Evolutionary conservation across 164 flowering plant genomes (phyloP), one percentile per base, ranked within the genome.

Genomic region (Vitis amurensis): DNA sequence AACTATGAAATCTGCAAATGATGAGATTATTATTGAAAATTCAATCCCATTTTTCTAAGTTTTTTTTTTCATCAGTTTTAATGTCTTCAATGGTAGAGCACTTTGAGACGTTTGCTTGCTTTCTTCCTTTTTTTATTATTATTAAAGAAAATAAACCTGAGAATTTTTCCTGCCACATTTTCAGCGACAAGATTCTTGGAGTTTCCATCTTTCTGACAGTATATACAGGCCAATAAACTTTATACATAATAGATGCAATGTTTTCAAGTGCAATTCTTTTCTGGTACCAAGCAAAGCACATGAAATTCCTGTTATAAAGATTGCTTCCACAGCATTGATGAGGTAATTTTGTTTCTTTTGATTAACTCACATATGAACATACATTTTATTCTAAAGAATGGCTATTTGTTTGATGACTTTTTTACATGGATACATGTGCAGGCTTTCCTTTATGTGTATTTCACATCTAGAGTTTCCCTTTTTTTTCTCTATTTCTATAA

Each of bases 251-350:
- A 87, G 79, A 63, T 59, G 14, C 59, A 81, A 74, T 74, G 72
- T 66, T 23, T 76, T 89, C 49, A 80, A 73, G 58, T 91, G 97
- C 66, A 80, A 75, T 70, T 86, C 89, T 66, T 87, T 78, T 71
- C 64, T 81, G 31, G 29, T 55, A 14, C 86, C 86, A 57, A 82
- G 84, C 64, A 73, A 70, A 67, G 72, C 76, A 70, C 69, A 67
- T 65, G 79, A 75, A 60, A 71, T 76, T 74, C 82, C 89, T 19
- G 67, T 59, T 68, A 11, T 87, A 53, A 91, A 88, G 81, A 71
- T 80, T 72, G 79, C 81, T 65, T 72, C 82, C 11, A 47, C 49
- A 31, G 79, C 78, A 66, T 79, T 87, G 72, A 72, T 78, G 30
- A 89, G 89, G 96, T 92, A 76, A 30, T 50, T 70, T 56, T 57